Evolutionary conservation across 1,284 basidiomycete species (phyloP).

Genomic region (Microstroma glucosiphilum): DNA sequence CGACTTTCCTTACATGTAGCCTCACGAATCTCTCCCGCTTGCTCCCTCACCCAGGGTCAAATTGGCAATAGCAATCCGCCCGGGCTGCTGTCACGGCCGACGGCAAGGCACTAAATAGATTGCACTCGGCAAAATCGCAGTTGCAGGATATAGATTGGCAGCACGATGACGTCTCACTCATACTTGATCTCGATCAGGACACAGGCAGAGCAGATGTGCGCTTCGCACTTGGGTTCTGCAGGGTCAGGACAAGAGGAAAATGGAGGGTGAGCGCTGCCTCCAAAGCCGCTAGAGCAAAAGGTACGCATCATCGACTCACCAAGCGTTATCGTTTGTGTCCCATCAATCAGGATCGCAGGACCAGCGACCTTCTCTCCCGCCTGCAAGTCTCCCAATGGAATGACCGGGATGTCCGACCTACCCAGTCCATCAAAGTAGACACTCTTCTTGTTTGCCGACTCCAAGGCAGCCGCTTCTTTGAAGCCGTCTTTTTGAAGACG

Average conservation of each 20-base stretch:
- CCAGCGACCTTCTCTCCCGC: constrained; percentile 69
- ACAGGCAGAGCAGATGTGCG: neutral
- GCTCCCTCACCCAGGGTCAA: no score
- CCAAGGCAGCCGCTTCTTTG: constrained; percentile 51
- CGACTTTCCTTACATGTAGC: no score
- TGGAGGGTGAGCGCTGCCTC: neutral
- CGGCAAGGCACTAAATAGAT: no score
- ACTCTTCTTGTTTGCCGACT: constrained; percentile 35
- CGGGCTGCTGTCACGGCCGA: no score
- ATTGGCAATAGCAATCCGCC: no score
- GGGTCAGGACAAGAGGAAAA: neutral
- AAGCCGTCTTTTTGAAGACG: constrained; percentile 40
- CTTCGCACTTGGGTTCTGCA: constrained; percentile 5
- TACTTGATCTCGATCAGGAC: neutral
- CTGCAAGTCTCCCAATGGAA: constrained; percentile 62
- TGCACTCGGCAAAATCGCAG: no score
- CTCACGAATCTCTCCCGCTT: no score
- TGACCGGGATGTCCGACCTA: constrained; percentile 73
- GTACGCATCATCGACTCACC: neutral
- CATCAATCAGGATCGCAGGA: constrained; percentile 82
- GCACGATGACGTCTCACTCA: neutral
- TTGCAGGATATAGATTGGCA: no score
- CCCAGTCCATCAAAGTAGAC: constrained; percentile 75
- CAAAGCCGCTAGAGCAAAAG: neutral
- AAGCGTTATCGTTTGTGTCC: constrained; percentile 72